Conservation (phyloP, 345 rosid species). For the Diplotaxis tenuifolia region DNA sequence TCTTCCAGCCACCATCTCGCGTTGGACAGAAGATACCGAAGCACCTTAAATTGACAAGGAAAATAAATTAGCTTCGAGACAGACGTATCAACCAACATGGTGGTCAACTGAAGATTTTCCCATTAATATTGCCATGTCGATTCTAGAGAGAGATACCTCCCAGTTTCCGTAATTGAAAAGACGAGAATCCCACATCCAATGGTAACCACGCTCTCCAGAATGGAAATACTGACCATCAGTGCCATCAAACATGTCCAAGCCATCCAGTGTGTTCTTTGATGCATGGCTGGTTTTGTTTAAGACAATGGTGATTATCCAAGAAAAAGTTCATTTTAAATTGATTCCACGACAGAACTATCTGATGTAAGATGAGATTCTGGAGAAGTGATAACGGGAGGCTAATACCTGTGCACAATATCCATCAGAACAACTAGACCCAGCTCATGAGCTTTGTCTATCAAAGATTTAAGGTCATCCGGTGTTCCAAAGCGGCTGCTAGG, state of each 20-base stretch:
- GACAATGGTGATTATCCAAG: not conserved
- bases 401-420: slow-evolving; percentile 98
- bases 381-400: slow-evolving; percentile 1
- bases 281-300: slow-evolving; percentile 63
- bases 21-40: slow-evolving; percentile 85
- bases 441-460: slow-evolving; percentile 94
- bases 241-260: slow-evolving; percentile 95
- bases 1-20: slow-evolving; percentile 99
- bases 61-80: not conserved
- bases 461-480: slow-evolving; percentile 93
- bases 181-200: slow-evolving; percentile 99
- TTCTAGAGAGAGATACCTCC: slow-evolving; percentile 57
- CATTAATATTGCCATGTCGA: slow-evolving; percentile 2
- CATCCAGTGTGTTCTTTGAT: slow-evolving; percentile 88
- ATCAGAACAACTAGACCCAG: slow-evolving; percentile 90
- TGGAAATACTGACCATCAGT: slow-evolving; percentile 91
- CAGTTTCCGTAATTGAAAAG: slow-evolving; percentile 96
- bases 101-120: slow-evolving; percentile 4
- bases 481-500: slow-evolving; percentile 98
- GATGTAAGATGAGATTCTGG: slow-evolving; percentile 13
- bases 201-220: slow-evolving; percentile 81
- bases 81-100: slow-evolving; percentile 18
- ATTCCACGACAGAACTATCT: not conserved
- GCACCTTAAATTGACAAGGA: slow-evolving; percentile 50
- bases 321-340: not conserved